A percentile compares a stretch with the other conserved stretches of the same genome.
phyloP scores from a whole-genome alignment of 768 basidiomycete species.

The Panaeolus cyanescens region DNA sequence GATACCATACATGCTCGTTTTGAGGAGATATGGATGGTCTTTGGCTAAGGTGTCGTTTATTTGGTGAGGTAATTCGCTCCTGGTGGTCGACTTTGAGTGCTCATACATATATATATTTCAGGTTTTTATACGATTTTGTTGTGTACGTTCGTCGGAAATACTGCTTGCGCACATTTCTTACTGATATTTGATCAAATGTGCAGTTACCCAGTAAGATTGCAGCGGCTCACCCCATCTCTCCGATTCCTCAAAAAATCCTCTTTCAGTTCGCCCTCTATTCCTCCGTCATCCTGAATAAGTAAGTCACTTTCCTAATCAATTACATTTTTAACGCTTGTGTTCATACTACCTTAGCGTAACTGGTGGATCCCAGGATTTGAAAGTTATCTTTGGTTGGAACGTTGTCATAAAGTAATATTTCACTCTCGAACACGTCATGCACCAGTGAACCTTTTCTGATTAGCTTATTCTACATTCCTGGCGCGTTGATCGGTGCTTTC shows the following conservation, averaged over 20 bases:
- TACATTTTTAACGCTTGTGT: not conserved
- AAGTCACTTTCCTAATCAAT: slow-evolving; percentile 15
- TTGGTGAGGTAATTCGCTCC: no score
- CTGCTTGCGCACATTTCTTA: no score
- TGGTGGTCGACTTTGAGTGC: no score
- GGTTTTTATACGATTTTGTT: slow-evolving; percentile 83
- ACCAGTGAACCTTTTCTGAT: slow-evolving; percentile 24
- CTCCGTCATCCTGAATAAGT: slow-evolving; percentile 71
- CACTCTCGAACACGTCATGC: no score
- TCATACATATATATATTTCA: slow-evolving; percentile 19
- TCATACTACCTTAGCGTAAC: slow-evolving; percentile 65
- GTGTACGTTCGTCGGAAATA: slow-evolving; percentile 56
- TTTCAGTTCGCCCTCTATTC: slow-evolving; percentile 77
- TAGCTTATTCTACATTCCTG: slow-evolving; percentile 40
- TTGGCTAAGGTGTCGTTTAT: slow-evolving; percentile 72
- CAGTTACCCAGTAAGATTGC: slow-evolving; percentile 61
- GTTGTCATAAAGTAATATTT: no score
- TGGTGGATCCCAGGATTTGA: slow-evolving; percentile 45
- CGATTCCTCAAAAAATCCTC: no score
- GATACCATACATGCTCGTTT: slow-evolving; percentile 74
- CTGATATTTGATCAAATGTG: not conserved
- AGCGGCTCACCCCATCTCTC: no score
- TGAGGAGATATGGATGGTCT: slow-evolving; percentile 77
- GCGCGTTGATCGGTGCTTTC: slow-evolving; percentile 71
- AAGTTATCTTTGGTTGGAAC: no score